Percentiles rank a stretch among this genome's conserved stretches.
Evolutionary conservation across 768 basidiomycete species (phyloP).

Genomic region (Podaxis pistillaris): DNA sequence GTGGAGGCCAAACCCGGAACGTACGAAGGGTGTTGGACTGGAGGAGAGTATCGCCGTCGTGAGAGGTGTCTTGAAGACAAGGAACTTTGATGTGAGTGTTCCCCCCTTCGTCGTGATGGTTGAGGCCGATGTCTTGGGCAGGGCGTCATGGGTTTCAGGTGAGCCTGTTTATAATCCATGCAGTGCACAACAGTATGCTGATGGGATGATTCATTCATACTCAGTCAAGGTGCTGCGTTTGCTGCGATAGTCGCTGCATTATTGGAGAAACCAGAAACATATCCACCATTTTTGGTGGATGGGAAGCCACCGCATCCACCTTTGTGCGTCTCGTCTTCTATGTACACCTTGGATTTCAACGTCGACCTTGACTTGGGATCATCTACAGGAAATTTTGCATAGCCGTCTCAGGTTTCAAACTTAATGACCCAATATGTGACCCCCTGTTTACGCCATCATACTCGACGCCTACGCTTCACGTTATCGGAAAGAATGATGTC

Average conservation of each 20-base stretch:
- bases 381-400: constrained; percentile 61
- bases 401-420: constrained; percentile 65
- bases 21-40: constrained; percentile 50
- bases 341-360: background rate
- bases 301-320: constrained; percentile 66
- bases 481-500: constrained; percentile 72
- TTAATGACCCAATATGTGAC: constrained; percentile 42
- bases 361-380: constrained; percentile 11
- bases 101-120: constrained; percentile 3
- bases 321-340: constrained; percentile 43
- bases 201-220: background rate
- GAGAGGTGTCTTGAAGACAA: constrained; percentile 49
- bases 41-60: constrained; percentile 53
- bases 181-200: background rate
- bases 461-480: constrained; percentile 69
- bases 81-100: constrained; percentile 60
- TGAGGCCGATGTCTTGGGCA: constrained; percentile 22
- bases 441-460: constrained; percentile 47
- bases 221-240: constrained; percentile 72
- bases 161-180: constrained; percentile 13
- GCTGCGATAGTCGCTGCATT: constrained; percentile 66
- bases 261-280: constrained; percentile 35
- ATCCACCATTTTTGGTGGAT: constrained; percentile 59
- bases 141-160: constrained; percentile 81
- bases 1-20: constrained; percentile 56